These are phyloP conservation scores for Alnus rubra DNA, from an alignment of 306 rosid genomes.

Conservation along the genomic window DNA sequence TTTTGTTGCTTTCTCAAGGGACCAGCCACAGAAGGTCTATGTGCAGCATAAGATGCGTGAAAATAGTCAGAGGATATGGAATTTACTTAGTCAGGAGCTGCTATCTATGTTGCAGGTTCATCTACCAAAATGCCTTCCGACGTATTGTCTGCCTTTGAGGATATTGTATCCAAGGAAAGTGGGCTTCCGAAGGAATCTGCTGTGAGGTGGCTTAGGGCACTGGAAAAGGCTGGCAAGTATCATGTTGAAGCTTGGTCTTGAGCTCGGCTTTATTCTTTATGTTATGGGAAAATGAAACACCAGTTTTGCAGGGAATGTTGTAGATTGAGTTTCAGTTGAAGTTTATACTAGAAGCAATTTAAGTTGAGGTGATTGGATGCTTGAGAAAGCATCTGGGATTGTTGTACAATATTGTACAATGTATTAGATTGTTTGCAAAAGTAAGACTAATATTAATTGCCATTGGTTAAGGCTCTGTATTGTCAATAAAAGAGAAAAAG, in stretches of 20 bases:
- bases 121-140: slow-evolving; percentile 93
- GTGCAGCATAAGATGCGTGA: slow-evolving; percentile 89
- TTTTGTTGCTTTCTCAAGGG: slow-evolving; percentile 84
- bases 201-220: slow-evolving; percentile 64
- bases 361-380: background rate
- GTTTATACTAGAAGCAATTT: background rate
- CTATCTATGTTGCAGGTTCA: slow-evolving; percentile 86
- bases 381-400: background rate
- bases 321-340: background rate
- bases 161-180: slow-evolving; percentile 63
- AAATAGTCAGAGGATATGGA: slow-evolving; percentile 67
- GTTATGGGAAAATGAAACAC: background rate
- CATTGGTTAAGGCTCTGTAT: background rate
- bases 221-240: slow-evolving; percentile 71
- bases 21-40: slow-evolving; percentile 77
- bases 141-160: slow-evolving; percentile 76
- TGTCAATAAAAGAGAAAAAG: background rate
- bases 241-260: slow-evolving; percentile 88
- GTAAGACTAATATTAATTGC: background rate
- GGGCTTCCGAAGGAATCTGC: slow-evolving; percentile 66
- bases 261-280: background rate
- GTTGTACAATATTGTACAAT: background rate
- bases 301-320: slow-evolving; percentile 2
- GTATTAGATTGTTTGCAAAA: background rate
- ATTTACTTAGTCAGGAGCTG: slow-evolving; percentile 61